Evolutionary conservation across 2,329 filamentous ascomycete species (phyloP), one percentile per base, ranked within the genome.

Genomic region (Lasiodiplodia theobromae): DNA sequence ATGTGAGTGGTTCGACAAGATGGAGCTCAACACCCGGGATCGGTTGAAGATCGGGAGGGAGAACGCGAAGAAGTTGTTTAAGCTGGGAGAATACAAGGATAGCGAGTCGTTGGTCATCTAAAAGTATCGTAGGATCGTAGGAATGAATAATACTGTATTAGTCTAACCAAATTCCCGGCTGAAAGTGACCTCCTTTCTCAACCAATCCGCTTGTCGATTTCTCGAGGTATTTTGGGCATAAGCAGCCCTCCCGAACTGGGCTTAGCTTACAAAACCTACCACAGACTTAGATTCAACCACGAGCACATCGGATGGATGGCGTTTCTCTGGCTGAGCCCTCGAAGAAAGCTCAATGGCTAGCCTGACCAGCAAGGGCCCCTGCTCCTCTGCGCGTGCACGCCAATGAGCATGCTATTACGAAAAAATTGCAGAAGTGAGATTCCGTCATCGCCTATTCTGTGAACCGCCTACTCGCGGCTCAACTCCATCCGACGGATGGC

Each of bases 41-140:
- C 31, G 51, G 51, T 71, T 75, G 70, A 82, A 82, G 74, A 83
- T 84, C 74, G 82, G 82, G 4, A 74, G 81, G 69, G 82, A 83
- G 67, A 84, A 84, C 74, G 82, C 82, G 53, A 83, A 82, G 77
- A 77, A 71, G 65, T 63, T 84, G 67, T 82, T 84, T 44, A 74
- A 72, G 69, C 69, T 75, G 25, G 69, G 64, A 0, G 68, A 70
- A 18, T 75, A 71, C 66, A 72, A 74, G 56, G 73, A 75, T 51
- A 74, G 70, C 25, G 69, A 70, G 49, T 69, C 73, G 11, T 18
- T 23, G 16, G 63, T 66, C 1, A 66, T 54, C 16, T 68, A 54
- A 63, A 34, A 34, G 23, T 47, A 31, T 25, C 10, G 49, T 25
- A 52, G 49, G 12, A 23, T 25, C 10, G 49, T 25, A n/a, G 2